These are phyloP conservation scores for Calycina marina DNA, from an alignment of 2,329 filamentous ascomycete species.

Conservation along the genomic window DNA sequence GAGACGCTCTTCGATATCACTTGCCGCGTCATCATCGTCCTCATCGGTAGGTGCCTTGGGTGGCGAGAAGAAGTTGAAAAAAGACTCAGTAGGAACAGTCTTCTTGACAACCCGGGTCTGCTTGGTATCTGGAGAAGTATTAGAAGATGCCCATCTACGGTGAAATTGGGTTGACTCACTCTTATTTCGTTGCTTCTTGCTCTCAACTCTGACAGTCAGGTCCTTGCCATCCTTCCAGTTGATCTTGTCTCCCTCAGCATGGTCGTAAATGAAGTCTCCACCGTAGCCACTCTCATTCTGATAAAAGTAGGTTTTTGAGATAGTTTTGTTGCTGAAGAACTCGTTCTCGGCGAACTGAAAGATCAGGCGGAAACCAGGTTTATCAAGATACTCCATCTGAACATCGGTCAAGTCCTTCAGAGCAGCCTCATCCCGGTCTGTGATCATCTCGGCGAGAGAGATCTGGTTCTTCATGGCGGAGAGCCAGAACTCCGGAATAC, in stretches of 20 bases:
- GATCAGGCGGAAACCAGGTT: constrained; percentile 93
- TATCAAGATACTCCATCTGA: constrained; percentile 98
- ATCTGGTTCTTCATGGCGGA: constrained; percentile 99
- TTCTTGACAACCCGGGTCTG: constrained; percentile 98
- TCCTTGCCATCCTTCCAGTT: constrained; percentile 92
- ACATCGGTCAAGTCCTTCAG: constrained; percentile 84
- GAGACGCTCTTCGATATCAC: constrained; percentile 91
- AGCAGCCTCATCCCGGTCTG: constrained; percentile 87
- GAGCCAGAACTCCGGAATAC: constrained; percentile 98
- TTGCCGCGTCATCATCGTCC: constrained; percentile 58
- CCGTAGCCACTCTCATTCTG: constrained; percentile 97
- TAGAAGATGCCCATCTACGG: constrained; percentile 1
- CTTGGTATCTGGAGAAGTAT: constrained; percentile 63
- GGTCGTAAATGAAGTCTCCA: constrained; percentile 98
- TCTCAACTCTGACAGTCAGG: constrained; percentile 85
- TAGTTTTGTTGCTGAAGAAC: constrained; percentile 92
- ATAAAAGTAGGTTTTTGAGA: constrained; percentile 98
- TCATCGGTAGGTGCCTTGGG: constrained; percentile 68
- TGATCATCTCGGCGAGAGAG: constrained; percentile 95
- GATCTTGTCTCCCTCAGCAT: constrained; percentile 95
- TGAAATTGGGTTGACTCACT: constrained; percentile 42
- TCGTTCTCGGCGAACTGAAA: constrained; percentile 95
- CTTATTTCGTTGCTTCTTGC: constrained; percentile 99
- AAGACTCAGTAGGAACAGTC: constrained; percentile 95
- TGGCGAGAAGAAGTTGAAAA: constrained; percentile 87